Conservation (phyloP, 129 eudicot species). For the Sambucus nigra region DNA sequence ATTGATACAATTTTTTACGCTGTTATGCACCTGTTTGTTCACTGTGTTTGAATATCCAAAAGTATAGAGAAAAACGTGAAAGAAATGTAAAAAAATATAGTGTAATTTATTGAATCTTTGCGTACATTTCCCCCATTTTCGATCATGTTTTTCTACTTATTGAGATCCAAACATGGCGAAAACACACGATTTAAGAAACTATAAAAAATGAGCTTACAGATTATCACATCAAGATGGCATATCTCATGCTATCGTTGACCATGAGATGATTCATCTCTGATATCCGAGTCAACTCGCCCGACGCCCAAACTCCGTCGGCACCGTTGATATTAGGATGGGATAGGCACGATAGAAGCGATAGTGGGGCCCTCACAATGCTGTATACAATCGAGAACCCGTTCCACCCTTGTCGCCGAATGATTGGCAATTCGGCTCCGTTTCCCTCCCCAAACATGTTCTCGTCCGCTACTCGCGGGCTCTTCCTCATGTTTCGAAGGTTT, state of each 20-base stretch:
- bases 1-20: neutral
- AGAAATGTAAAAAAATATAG: neutral
- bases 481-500: conserved; percentile 23
- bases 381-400: conserved; percentile 31
- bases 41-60: neutral
- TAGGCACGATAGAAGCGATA: conserved; percentile 49
- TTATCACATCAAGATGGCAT: conserved; percentile 58
- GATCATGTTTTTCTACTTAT: too few relatives aligned
- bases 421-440: conserved; percentile 6
- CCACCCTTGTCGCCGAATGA: conserved; percentile 30
- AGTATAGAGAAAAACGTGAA: neutral
- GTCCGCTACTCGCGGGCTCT: conserved; percentile 61
- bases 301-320: conserved; percentile 55
- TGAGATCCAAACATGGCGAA: too few relatives aligned
- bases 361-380: conserved; percentile 41
- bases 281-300: conserved; percentile 39
- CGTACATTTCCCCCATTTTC: too few relatives aligned
- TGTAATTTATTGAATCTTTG: too few relatives aligned
- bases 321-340: conserved; percentile 31
- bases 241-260: conserved; percentile 71
- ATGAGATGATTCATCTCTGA: conserved; percentile 65
- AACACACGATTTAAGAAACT: too few relatives aligned
- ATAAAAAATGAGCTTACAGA: neutral
- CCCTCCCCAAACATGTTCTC: conserved; percentile 40
- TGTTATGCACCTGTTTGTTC: neutral